These are phyloP conservation scores for Kuraishia borneana DNA, from an alignment of 805 yeast genomes.

Conservation along the genomic window DNA sequence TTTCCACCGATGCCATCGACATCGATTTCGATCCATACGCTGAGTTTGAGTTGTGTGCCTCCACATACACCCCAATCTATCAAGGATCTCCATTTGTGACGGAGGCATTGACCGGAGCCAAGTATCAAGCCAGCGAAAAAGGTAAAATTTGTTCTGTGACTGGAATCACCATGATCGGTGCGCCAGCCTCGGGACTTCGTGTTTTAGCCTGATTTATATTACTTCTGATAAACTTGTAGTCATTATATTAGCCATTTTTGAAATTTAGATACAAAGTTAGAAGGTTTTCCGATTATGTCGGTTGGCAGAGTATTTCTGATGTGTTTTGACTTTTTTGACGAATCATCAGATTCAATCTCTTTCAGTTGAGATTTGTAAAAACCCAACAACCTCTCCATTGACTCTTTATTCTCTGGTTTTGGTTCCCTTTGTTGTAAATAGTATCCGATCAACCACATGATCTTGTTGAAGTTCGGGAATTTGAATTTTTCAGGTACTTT, in stretches of 20 bases:
- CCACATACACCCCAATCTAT: conserved; percentile 74
- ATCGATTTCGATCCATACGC: conserved; percentile 90
- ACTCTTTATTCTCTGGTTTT: conserved; percentile 9
- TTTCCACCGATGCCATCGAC: conserved; percentile 79
- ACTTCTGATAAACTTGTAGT: no score
- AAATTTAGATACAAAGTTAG: conserved; percentile 11
- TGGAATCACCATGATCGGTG: conserved; percentile 70
- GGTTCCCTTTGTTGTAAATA: conserved; percentile 15
- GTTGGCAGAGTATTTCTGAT: conserved; percentile 12
- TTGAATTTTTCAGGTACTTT: conserved; percentile 67
- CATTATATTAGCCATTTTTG: conserved; percentile 12
- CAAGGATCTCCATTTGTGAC: conserved; percentile 51
- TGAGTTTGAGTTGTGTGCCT: conserved; percentile 82
- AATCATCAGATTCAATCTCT: conserved; percentile 6
- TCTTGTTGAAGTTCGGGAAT: conserved; percentile 65
- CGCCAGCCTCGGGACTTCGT: conserved; percentile 85
- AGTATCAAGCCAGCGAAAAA: conserved; percentile 64
- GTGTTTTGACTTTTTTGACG: conserved; percentile 7
- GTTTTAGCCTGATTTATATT: conserved; percentile 11
- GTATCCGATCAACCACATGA: conserved; percentile 58
- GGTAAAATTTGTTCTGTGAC: conserved; percentile 77
- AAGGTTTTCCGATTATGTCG: conserved; percentile 13
- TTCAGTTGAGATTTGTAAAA: conserved; percentile 14
- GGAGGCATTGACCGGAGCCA: conserved; percentile 87
- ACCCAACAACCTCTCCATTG: conserved; percentile 9